phyloP scores from a whole-genome alignment of 176 grass and related monocot species.

The Triticum timopheevii region DNA sequence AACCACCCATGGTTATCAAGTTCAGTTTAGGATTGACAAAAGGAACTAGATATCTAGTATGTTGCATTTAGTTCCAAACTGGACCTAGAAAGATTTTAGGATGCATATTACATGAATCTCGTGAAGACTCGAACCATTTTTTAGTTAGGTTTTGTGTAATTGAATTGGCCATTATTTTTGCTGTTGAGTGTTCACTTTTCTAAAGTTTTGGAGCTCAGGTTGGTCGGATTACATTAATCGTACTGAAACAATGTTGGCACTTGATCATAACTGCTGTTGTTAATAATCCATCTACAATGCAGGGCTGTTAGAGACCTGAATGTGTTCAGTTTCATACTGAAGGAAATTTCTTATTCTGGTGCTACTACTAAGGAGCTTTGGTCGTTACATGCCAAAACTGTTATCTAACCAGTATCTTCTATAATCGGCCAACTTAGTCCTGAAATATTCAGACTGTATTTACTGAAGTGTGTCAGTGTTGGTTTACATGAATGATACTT shows the following conservation, averaged over 20 bases:
- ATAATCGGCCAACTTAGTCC: background rate
- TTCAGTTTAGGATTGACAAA: background rate
- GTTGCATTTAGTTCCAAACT: constrained; percentile 10
- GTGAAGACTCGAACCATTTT: background rate
- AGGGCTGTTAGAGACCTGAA: background rate
- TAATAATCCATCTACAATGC: background rate
- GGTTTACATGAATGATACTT: constrained; percentile 1
- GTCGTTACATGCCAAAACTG: background rate
- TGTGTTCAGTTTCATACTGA: background rate
- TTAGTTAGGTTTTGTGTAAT: background rate
- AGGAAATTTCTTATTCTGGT: background rate
- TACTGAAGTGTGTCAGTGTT: background rate
- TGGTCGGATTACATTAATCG: background rate
- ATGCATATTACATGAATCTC: background rate
- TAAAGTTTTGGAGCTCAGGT: background rate
- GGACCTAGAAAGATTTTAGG: background rate
- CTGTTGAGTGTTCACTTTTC: background rate
- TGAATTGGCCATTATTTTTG: background rate
- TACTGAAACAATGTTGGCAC: background rate
- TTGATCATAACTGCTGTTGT: background rate
- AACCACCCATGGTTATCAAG: background rate
- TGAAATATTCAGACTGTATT: constrained; percentile 7
- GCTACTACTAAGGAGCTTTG: background rate
- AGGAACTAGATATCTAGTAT: background rate
- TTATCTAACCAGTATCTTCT: constrained; percentile 1